Conservation (phyloP, 192 early-diverging fungal genomes). For the Anaeromyces robustus region DNA sequence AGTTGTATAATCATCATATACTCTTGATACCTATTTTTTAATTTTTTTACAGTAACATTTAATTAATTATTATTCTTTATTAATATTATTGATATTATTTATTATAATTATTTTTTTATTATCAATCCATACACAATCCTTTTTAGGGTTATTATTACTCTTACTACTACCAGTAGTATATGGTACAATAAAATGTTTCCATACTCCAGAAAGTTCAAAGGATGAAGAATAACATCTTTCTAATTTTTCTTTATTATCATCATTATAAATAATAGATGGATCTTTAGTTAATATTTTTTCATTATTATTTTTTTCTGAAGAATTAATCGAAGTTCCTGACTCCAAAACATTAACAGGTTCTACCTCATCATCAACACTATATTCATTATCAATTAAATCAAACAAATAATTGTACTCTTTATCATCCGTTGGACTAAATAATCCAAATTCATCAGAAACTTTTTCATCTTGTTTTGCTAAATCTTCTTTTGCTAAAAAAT, state of each 20-base stretch:
- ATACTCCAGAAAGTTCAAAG: not conserved
- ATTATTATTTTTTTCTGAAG: not conserved
- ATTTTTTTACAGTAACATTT: too few relatives aligned
- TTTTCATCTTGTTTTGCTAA: not conserved
- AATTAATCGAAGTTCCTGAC: not conserved
- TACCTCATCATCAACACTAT: not conserved
- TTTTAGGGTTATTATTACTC: not conserved
- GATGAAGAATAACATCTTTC: not conserved
- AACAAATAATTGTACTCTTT: not conserved
- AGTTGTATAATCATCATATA: not conserved
- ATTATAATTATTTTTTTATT: too few relatives aligned
- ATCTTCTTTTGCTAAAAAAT: not conserved
- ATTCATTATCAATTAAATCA: not conserved
- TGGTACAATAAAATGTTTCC: not conserved
- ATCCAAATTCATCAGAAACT: not conserved
- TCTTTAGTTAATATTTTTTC: not conserved
- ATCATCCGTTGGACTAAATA: not conserved
- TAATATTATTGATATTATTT: too few relatives aligned
- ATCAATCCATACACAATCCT: not conserved
- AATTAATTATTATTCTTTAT: too few relatives aligned
- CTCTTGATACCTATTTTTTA: not conserved
- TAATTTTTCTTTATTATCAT: not conserved
- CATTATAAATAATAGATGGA: not conserved
- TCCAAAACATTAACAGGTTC: not conserved
- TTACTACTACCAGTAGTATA: not conserved